These are phyloP conservation scores for Populus pruinosa DNA, from an alignment of 345 rosid genomes.

Conservation along the genomic window DNA sequence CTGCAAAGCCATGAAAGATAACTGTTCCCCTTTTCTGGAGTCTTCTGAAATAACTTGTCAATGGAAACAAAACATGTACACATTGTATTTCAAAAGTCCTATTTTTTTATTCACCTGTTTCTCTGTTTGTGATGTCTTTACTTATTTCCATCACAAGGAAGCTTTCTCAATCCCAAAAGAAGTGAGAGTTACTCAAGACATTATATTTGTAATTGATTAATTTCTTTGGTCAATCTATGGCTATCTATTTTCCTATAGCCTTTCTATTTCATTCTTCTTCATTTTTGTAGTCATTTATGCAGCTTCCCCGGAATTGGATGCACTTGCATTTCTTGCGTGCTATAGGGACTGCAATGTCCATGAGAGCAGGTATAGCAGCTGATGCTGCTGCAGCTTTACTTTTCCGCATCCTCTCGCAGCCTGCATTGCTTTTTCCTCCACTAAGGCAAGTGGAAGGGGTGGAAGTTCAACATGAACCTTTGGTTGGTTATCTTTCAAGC, in stretches of 20 bases:
- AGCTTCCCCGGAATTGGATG: conserved; percentile 99
- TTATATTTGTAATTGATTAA: neutral
- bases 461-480: conserved; percentile 66
- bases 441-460: conserved; percentile 87
- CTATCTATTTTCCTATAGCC: neutral
- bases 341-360: conserved; percentile 96
- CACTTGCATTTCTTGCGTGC: conserved; percentile 99
- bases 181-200: neutral
- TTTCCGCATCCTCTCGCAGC: conserved; percentile 88
- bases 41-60: neutral
- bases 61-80: neutral
- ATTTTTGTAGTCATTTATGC: conserved; percentile 30
- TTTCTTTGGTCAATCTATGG: neutral
- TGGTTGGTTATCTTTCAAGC: conserved; percentile 69
- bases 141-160: neutral
- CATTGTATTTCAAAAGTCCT: neutral
- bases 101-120: neutral
- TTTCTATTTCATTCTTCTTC: conserved; percentile 6
- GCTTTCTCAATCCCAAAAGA: neutral
- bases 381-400: conserved; percentile 99
- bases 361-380: conserved; percentile 97
- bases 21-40: neutral
- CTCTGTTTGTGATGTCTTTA: neutral
- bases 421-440: conserved; percentile 96
- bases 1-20: neutral